Base-by-base conservation (phyloP, 208 protist genomes). In the Vickermania ingenoplastis region DNA sequence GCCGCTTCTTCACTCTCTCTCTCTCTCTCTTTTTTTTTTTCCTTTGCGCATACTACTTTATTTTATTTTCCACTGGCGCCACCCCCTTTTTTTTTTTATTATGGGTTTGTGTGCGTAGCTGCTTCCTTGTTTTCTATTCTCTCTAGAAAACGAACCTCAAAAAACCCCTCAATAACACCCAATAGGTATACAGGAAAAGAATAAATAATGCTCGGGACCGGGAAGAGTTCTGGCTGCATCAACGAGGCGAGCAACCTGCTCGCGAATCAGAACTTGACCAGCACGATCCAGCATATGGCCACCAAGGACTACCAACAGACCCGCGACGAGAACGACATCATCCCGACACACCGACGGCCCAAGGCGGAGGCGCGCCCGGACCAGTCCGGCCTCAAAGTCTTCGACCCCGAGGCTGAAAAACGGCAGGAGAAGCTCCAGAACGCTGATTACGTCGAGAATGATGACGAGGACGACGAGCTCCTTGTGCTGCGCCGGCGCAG, bases 161-260 rank as follows among this genome's bases (percentile, higher is more conserved):
- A n/a, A n/a, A n/a, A n/a, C n/a, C n/a, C n/a, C n/a, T n/a, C n/a
- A n/a, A n/a, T n/a, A n/a, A n/a, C n/a, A n/a, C n/a, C n/a, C n/a
- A n/a, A n/a, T n/a, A n/a, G n/a, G n/a, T n/a, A n/a, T n/a, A n/a
- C n/a, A n/a, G 27, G 11, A 7, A 57, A 5, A 57, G 23, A 54
- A 50, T 24, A 1, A 55, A 65, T 24, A 52, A 95, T 95, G 88
- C 62, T 95, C n/a, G 85, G 88, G 48, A 81, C 78, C 2, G 88
- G 88, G 3, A 95, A 95, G 71, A 80, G 75, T 24, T 90, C 83
- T 45, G 84, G 88, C 24, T 65, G 89, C 61, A 78, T 95, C 59
- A 95, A 89, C 62, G 88, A 95, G 81, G 88, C 88, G 53, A 81
- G 75, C 65, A 95, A 95, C 75, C 74, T 87, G 68, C 86, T 88